Evolutionary conservation across 768 basidiomycete species (phyloP).

Genomic region (Jaapia argillacea): DNA sequence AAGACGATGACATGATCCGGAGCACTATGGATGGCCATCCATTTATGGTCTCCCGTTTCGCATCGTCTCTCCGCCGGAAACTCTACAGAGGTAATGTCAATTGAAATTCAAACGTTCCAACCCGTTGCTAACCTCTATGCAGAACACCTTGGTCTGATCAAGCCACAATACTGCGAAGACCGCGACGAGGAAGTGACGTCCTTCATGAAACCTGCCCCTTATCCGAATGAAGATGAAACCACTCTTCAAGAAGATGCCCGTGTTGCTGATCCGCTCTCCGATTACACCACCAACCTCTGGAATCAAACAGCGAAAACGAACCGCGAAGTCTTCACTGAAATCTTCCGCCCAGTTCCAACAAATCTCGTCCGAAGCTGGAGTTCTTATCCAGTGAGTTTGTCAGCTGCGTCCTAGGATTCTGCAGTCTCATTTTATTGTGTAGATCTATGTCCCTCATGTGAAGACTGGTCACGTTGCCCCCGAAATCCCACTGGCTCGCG

Average conservation of each 20-base stretch:
- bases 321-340: slow-evolving; percentile 74
- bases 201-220: slow-evolving; percentile 77
- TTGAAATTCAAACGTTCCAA: slow-evolving; percentile 7
- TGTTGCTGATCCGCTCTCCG: slow-evolving; percentile 73
- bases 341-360: slow-evolving; percentile 81
- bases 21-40: slow-evolving; percentile 71
- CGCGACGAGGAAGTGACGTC: slow-evolving; percentile 31
- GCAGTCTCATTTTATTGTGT: slow-evolving; percentile 1
- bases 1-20: slow-evolving; percentile 73
- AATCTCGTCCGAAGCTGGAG: slow-evolving; percentile 75
- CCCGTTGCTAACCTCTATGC: slow-evolving; percentile 7
- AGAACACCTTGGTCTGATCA: slow-evolving; percentile 86
- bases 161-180: slow-evolving; percentile 48
- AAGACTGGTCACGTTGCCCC: slow-evolving; percentile 77
- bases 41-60: slow-evolving; percentile 70
- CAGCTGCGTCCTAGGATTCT: neutral
- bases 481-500: slow-evolving; percentile 49
- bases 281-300: slow-evolving; percentile 51
- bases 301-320: slow-evolving; percentile 68
- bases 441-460: slow-evolving; percentile 69
- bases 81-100: slow-evolving; percentile 62
- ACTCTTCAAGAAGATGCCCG: slow-evolving; percentile 42
- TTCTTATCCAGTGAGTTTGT: slow-evolving; percentile 55
- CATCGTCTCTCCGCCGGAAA: slow-evolving; percentile 72
- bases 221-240: slow-evolving; percentile 59